Base-by-base conservation (phyloP, 2,329 filamentous ascomycete species). In the Chaetomium sp. region DNA sequence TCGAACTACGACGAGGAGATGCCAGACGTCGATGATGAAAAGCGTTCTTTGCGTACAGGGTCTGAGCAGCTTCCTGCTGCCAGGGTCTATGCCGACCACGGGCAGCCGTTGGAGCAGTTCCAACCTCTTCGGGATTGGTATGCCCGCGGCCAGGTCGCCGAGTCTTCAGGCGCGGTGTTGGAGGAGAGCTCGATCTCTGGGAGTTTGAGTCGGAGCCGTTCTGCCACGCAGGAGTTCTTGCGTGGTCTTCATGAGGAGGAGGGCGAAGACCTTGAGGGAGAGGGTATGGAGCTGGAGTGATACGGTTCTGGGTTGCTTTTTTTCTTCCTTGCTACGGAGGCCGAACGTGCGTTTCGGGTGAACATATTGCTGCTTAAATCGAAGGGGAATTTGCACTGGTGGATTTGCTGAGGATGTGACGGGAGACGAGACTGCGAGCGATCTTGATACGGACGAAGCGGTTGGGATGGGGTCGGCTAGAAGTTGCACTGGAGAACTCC, bases 71-170 rank as follows among this genome's bases (percentile, higher is more conserved):
- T 8, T 4, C 16, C 57, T 1, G 31, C 29, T 12, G n/a, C 25
- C 0, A 51, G 49, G 1, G 21, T 13, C 12, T 50, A 27, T 12
- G 10, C 27, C 19, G 35, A 42, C 19, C 16, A 19, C 1, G 13
- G 12, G 27, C 21, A 53, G 33, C 33, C 35, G 16, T 13, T 63
- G 19, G 25, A 59, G 25, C 27, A 6, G 3, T 63, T 63, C 21
- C 47, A 59, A 29, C 62, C 62, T 29, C 62, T 59, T 27, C 49
- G 45, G 21, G n/a, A 49, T 2, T 63, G 56, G 62, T 55, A 63
- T 35, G 56, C 35, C 9, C 35, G 49, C 8, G 31, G 21, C 0
- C 35, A 25, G 38, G n/a, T 9, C 4, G 19, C 9, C 23, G 50
- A 31, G 23, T n/a, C 31, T 7, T 12, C n/a, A 7, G 8, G 13